Base-by-base conservation (phyloP, 352 stramenopile genomes). In the Pythium aphanidermatum region DNA sequence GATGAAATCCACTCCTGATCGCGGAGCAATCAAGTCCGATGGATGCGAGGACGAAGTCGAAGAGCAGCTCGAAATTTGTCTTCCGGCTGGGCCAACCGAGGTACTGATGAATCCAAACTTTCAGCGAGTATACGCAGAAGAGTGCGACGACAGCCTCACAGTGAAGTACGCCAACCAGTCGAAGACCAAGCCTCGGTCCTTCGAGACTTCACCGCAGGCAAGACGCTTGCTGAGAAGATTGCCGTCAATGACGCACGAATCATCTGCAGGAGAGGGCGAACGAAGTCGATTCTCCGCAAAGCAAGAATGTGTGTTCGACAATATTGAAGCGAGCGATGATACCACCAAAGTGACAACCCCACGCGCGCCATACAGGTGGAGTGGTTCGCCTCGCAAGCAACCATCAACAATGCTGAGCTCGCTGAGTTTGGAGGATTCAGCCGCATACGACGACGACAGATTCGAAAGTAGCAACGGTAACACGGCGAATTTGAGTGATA, bases 31-130 rank as follows among this genome's bases (percentile, higher is more conserved):
- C n/a, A n/a, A n/a, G n/a, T n/a, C n/a, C n/a, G n/a, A n/a, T n/a
- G n/a, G n/a, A n/a, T n/a, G 33, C 33, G n/a, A 10, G 1, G 52
- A 55, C n/a, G 29, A 71, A 51, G 25, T 45, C n/a, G 21, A 41
- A 10, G 48, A 59, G 13, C 59, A 48, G 16, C 40, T 50, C 2
- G 56, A 54, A 40, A 54, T 37, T 7, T 62, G 63, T 3, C 82
- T 85, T 31, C 59, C 75, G n/a, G 64, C 62, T 0, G 70, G 84
- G 30, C 40, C 54, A 4, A 64, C 65, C 0, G 72, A 88, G 29
- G 76, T 76, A 46, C 47, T 87, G 12, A 83, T 92, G 70, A 83
- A 84, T 37, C 72, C 74, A 13, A 87, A 90, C 52, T 92, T 85
- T 35, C 70, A 86, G 52, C 78, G 60, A 36, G 77, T 85, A 45